A percentile compares a stretch with the other conserved stretches of the same genome.
These are phyloP conservation scores for Xanthoconium separans DNA, from an alignment of 1,284 basidiomycete genomes.

Conservation along the genomic window DNA sequence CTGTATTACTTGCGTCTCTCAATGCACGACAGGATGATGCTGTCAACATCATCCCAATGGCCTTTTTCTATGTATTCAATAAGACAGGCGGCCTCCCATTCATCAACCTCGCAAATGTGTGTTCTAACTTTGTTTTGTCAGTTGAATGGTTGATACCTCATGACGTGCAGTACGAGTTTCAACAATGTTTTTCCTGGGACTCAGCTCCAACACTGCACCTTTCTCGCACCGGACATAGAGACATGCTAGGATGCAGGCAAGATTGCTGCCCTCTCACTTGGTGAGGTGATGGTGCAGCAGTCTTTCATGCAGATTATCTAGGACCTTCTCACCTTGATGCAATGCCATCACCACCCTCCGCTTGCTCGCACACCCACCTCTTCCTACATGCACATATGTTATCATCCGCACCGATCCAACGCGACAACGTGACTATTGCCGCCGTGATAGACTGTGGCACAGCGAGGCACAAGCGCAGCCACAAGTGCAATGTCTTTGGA, in stretches of 20 bases:
- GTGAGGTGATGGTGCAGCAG: slow-evolving; percentile 56
- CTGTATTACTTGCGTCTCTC: not conserved
- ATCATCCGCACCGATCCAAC: no score
- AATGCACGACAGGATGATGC: slow-evolving; percentile 10
- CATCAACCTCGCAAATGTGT: slow-evolving; percentile 60
- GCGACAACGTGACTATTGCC: no score
- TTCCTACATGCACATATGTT: no score
- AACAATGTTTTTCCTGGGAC: slow-evolving; percentile 53
- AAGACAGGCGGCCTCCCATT: slow-evolving; percentile 55
- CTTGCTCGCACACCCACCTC: no score
- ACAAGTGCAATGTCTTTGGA: no score
- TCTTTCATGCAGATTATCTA: slow-evolving; percentile 59
- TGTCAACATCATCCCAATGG: slow-evolving; percentile 48
- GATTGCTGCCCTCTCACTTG: slow-evolving; percentile 62
- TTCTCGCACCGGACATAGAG: slow-evolving; percentile 55
- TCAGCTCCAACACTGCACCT: slow-evolving; percentile 56
- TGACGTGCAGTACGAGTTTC: slow-evolving; percentile 42
- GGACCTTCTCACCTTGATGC: no score
- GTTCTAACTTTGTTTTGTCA: slow-evolving; percentile 8
- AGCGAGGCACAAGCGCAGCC: no score
- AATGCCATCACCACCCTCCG: no score
- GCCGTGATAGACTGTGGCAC: no score
- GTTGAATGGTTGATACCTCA: not conserved
- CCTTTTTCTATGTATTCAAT: slow-evolving; percentile 60
- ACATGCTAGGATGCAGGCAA: slow-evolving; percentile 64